Evolutionary conservation across 148 eudicot species (phyloP).

Genomic region (Camellia japonica): DNA sequence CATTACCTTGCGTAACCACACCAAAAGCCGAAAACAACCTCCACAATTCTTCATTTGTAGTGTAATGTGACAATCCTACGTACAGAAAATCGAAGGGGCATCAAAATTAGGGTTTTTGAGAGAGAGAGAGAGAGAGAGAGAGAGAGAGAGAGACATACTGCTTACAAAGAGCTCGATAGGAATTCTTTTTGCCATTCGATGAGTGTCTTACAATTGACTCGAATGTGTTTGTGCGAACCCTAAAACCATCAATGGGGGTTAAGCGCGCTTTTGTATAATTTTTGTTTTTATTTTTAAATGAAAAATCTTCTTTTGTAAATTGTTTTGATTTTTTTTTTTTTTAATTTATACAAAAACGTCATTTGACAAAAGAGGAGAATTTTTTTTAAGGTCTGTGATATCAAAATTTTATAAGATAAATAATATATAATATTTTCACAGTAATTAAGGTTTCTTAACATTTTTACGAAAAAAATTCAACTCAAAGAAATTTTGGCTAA

Average conservation of each 20-base stretch:
- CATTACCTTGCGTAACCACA: conserved; percentile 43
- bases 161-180: conserved; percentile 49
- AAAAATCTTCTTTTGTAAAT: too few species aligned
- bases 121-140: not conserved
- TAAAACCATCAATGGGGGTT: not conserved
- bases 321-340: too few species aligned
- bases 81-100: not conserved
- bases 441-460: too few species aligned
- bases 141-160: conserved; percentile 35
- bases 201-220: not conserved
- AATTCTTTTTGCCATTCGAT: conserved; percentile 27
- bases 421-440: too few species aligned
- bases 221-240: not conserved
- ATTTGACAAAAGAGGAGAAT: too few species aligned
- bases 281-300: too few species aligned
- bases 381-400: too few species aligned
- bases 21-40: conserved; percentile 61
- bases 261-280: too few species aligned
- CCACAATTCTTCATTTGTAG: conserved; percentile 40
- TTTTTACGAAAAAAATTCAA: accelerated
- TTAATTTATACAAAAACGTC: too few species aligned
- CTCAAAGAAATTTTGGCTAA: too few species aligned
- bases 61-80: conserved; percentile 64
- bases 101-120: not conserved
- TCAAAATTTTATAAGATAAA: too few species aligned